Conservation (phyloP, 2,329 filamentous ascomycete species). For the Pseudocercospora macadamiae region DNA sequence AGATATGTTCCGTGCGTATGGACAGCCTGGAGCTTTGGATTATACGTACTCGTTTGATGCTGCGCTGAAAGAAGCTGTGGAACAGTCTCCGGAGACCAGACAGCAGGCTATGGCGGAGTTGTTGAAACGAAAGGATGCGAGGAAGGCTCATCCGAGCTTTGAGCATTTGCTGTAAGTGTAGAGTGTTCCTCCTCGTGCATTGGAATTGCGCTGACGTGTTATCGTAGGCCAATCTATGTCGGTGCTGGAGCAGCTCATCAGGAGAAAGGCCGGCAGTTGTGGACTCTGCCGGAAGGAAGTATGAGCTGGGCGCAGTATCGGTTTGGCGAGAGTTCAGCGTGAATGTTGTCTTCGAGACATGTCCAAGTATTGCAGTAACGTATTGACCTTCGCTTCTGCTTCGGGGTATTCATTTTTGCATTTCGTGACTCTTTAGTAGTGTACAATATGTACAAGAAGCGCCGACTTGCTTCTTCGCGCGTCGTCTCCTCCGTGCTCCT, state of each 20-base stretch:
- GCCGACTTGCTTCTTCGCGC: background rate
- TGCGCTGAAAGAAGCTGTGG: constrained; percentile 39
- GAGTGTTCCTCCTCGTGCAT: background rate
- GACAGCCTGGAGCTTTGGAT: constrained; percentile 32
- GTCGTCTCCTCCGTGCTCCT: background rate
- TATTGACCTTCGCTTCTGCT: constrained; percentile 1
- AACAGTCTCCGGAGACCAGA: constrained; percentile 34
- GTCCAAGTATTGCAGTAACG: background rate
- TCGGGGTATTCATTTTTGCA: constrained; percentile 20
- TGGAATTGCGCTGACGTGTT: background rate
- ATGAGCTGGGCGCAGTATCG: constrained; percentile 43
- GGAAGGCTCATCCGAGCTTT: constrained; percentile 65
- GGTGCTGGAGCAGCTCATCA: constrained; percentile 40
- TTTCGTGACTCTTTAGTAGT: constrained; percentile 22
- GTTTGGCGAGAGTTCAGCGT: constrained; percentile 32
- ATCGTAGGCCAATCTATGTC: constrained; percentile 59
- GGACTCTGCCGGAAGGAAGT: constrained; percentile 40
- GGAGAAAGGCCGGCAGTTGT: constrained; percentile 37
- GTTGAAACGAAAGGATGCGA: constrained; percentile 53
- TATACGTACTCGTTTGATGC: constrained; percentile 41
- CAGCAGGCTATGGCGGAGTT: constrained; percentile 41
- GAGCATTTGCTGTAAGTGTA: constrained; percentile 51
- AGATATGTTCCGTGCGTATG: constrained; percentile 34
- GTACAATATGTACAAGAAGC: constrained; percentile 30
- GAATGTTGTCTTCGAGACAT: background rate